Evolutionary conservation across 139 green algal species (phyloP).

Genomic region (Coelastrella sp.): DNA sequence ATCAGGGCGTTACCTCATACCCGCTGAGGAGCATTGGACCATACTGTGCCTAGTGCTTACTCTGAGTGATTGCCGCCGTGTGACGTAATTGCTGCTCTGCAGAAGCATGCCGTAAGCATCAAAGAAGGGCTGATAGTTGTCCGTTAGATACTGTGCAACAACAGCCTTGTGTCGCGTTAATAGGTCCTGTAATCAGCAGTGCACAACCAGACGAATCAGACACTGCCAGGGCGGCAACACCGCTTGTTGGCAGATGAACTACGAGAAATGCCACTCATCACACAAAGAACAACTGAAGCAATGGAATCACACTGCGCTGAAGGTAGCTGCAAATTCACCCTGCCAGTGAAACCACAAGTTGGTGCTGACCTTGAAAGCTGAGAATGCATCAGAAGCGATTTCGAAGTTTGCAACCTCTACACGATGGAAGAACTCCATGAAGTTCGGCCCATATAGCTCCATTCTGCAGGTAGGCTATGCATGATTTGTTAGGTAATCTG

Average conservation of each 20-base stretch:
- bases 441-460: constrained; percentile 65
- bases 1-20: not conserved
- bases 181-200: constrained; percentile 72
- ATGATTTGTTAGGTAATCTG: too few species aligned
- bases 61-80: constrained; percentile 91
- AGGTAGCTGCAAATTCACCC: too few species aligned
- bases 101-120: constrained; percentile 80
- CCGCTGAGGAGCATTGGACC: too few species aligned
- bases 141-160: constrained; percentile 77
- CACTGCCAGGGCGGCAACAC: too few species aligned
- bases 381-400: constrained; percentile 92
- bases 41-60: constrained; percentile 44
- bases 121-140: constrained; percentile 85
- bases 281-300: too few species aligned
- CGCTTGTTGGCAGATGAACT: too few species aligned
- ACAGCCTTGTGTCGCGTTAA: constrained; percentile 87
- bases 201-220: too few species aligned
- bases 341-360: not conserved
- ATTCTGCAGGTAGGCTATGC: constrained; percentile 63
- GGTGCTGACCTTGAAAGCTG: constrained; percentile 83
- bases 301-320: too few species aligned
- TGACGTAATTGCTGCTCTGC: constrained; percentile 92
- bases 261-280: too few species aligned
- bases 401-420: constrained; percentile 94
- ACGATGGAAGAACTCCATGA: constrained; percentile 82